Evolutionary conservation across 208 protist species (phyloP), one percentile per base, ranked within the genome.

Genomic region (Crithidia expoeki): DNA sequence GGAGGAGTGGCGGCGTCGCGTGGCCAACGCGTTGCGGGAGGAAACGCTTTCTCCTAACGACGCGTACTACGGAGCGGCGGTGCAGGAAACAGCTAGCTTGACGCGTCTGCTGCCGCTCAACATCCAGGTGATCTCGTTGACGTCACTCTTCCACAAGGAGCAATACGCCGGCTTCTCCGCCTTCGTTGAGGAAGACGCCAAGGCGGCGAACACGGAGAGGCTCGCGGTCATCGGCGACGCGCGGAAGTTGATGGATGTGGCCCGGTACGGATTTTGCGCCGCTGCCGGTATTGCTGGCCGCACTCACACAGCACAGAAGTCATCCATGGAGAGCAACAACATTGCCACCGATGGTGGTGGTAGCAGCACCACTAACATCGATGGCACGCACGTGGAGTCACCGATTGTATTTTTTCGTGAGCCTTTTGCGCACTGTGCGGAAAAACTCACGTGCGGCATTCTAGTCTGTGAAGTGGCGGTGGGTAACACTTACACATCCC

Each of bases 381-480:
- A n/a, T n/a, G n/a, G n/a, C n/a, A n/a, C 58, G n/a, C 49, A 46
- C 12, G 51, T n/a, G 0, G 58, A 51, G 4, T 42, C 69, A 16
- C 77, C 75, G 17, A 58, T 81, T 17, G 38, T 84, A 5, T 94
- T 94, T 58, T 59, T 78, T 47, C 83, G 76, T 7, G 60, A 79
- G 12, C 89, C 89, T 1, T 94, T 94, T 71, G 57, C 60, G 46
- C 57, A 79, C 27, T 85, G 78, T 76, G 62, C 40, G 6, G 47
- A 75, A n/a, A 61, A 51, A 21, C 62, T 72, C 25, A 63, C 77
- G 27, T 87, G 83, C 38, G 60, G 74, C 25, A 38, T 92, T 33
- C 80, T 94, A 21, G 56, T 94, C 17, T 94, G 89, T 50, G 89
- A 94, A 30, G 85, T 94, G 14, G 78, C 89, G 11, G 72, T 90